Base-by-base conservation (phyloP, 495 filamentous ascomycete species). In the Trichoderma asperelloides region DNA sequence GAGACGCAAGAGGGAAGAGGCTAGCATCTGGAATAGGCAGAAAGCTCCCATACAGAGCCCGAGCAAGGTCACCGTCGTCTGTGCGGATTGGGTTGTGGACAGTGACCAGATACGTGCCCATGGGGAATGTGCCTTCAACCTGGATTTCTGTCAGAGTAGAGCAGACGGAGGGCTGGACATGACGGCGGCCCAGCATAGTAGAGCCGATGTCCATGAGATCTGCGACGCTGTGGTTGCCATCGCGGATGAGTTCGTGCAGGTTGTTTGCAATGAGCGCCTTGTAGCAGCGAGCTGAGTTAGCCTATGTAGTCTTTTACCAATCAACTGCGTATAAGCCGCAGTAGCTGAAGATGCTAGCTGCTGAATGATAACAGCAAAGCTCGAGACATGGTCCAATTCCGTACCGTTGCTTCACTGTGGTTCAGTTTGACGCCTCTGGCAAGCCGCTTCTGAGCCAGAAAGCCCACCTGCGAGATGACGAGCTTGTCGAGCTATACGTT, bases 181-280 rank as follows among this genome's bases (percentile, higher is more conserved):
- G 96, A 28, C 94, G 90, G 4, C 95, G 91, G 68, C 96, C 95
- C 18, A 98, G 91, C 86, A 98, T 91, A 21, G 88, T 91, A 72
- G 90, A 88, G 71, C 95, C 95, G 69, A 94, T 85, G 64, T 86
- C 81, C 93, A 98, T 97, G 74, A 98, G 90, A 72, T 96, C 91
- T 12, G 93, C 88, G 67, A 98, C 94, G 60, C 83, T 89, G 79
- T 97, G 92, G 66, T 88, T 84, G 75, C 96, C 95, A 94, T 98
- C 95, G 74, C 95, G 95, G 76, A 98, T 94, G 69, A 97, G 88
- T 84, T 97, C 95, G 77, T 97, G 95, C 66, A 98, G 83, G 74
- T 91, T 91, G 72, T 85, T 90, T 47, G 95, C 87, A 71, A 98
- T 97, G 73, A 98, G 84, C 9, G 93, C 94, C 90, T 96, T 67